Evolutionary conservation across 208 protist genomes (phyloP).

Genomic region (Trypanosomatidae sp.): DNA sequence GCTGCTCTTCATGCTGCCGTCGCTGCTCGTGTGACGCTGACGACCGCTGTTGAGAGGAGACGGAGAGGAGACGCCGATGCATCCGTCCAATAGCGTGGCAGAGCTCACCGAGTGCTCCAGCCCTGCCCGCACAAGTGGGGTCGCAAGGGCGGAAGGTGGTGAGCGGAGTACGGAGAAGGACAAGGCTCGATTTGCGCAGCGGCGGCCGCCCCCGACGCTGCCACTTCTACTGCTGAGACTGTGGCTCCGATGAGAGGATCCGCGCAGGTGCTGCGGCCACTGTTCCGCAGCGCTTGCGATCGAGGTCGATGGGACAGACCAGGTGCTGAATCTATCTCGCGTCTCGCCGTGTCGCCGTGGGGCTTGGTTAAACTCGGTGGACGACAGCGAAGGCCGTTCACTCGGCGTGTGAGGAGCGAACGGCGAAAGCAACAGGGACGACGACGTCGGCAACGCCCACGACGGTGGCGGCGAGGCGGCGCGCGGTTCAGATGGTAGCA

Average conservation of each 20-base stretch:
- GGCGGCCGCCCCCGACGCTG: not conserved
- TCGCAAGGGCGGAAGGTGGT: conserved; percentile 4
- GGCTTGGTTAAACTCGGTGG: conserved; percentile 9
- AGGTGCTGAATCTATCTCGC: not conserved
- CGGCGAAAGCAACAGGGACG: not conserved
- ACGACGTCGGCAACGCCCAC: conserved; percentile 5
- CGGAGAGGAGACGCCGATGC: not conserved
- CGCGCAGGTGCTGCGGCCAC: not conserved
- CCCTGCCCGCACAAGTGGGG: not conserved
- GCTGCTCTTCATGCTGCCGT: not conserved
- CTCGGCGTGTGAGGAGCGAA: conserved; percentile 19
- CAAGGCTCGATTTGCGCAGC: conserved; percentile 6
- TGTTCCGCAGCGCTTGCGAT: not conserved
- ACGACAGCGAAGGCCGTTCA: conserved; percentile 13
- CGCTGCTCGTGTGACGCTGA: conserved; percentile 1
- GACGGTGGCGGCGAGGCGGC: conserved; percentile 4
- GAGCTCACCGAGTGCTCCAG: not conserved
- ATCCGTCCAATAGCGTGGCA: not conserved
- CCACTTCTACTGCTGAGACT: conserved; percentile 6
- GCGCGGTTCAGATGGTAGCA: conserved; percentile 1
- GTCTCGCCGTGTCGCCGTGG: conserved; percentile 6
- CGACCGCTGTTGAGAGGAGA: conserved; percentile 7
- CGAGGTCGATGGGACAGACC: not conserved
- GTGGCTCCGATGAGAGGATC: conserved; percentile 7
- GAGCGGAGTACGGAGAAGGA: conserved; percentile 22